Conservation (phyloP, 1,139 yeast species). For the Hemisphaericaspora lyxosophila region DNA sequence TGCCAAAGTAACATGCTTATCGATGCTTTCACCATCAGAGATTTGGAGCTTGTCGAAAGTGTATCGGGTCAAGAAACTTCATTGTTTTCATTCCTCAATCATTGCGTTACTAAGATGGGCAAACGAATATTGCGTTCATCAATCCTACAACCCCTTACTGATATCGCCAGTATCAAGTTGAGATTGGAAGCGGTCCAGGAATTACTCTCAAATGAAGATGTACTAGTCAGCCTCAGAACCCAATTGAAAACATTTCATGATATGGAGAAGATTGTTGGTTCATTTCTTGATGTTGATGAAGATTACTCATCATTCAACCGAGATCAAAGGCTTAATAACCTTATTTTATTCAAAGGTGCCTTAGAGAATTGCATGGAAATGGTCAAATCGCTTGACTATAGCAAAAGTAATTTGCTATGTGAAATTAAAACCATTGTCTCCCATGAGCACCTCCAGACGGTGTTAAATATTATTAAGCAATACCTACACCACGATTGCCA, state of each 20-base stretch:
- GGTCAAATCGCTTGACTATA: conserved; percentile 14
- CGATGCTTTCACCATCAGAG: conserved; percentile 32
- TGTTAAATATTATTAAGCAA: conserved; percentile 25
- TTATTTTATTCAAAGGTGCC: conserved; percentile 35
- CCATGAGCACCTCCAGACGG: conserved; percentile 19
- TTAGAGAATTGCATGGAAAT: conserved; percentile 18
- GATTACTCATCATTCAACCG: conserved; percentile 20
- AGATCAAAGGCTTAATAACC: conserved; percentile 37
- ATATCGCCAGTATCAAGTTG: conserved; percentile 26
- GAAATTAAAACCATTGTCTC: conserved; percentile 29
- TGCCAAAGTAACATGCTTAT: conserved; percentile 44
- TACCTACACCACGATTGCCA: conserved; percentile 39
- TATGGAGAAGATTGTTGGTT: conserved; percentile 33
- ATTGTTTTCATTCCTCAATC: conserved; percentile 33
- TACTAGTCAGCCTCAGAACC: conserved; percentile 17
- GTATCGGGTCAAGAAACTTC: conserved; percentile 26
- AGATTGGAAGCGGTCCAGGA: conserved; percentile 37
- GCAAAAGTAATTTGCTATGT: conserved; percentile 16
- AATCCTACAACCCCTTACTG: conserved; percentile 46
- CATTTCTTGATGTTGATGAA: conserved; percentile 13
- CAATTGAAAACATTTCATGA: conserved; percentile 31
- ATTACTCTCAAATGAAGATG: conserved; percentile 18
- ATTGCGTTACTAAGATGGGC: conserved; percentile 48
- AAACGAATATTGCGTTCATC: conserved; percentile 35
- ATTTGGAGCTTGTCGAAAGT: conserved; percentile 38